A percentile compares a stretch with the other conserved stretches of the same genome.
Conservation (phyloP, 768 basidiomycete genomes). For the Kwoniella pini region DNA sequence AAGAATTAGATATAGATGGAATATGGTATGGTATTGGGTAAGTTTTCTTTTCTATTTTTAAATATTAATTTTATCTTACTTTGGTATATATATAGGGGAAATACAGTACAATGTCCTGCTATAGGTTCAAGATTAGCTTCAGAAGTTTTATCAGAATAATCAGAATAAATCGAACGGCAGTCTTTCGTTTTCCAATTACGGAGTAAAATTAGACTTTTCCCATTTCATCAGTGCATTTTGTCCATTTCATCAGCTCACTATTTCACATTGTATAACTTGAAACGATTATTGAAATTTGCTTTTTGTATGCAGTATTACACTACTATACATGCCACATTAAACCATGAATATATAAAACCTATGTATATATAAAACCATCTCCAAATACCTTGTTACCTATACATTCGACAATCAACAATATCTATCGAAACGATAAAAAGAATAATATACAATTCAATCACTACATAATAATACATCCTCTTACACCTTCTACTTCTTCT, state of each 20-base stretch:
- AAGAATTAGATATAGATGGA: constrained; percentile 59
- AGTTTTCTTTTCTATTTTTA: constrained; percentile 7
- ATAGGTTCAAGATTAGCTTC: constrained; percentile 58
- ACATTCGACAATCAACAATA: not conserved
- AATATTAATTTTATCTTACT: not conserved
- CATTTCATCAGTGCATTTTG: too few species aligned
- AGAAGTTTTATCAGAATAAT: not conserved
- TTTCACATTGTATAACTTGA: too few species aligned
- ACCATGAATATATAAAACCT: too few species aligned
- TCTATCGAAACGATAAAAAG: not conserved
- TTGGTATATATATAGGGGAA: not conserved
- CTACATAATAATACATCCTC: constrained; percentile 30
- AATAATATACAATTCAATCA: not conserved
- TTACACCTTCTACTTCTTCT: constrained; percentile 1
- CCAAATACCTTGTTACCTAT: too few species aligned
- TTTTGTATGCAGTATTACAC: too few species aligned
- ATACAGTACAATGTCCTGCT: constrained; percentile 59
- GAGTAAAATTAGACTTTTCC: too few species aligned
- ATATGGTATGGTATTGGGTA: constrained; percentile 66
- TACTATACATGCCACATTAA: too few species aligned
- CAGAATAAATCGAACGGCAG: not conserved
- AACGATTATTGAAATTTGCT: too few species aligned
- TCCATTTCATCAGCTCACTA: too few species aligned
- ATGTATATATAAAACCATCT: too few species aligned
- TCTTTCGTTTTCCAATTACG: too few species aligned